Evolutionary conservation across 352 stramenopile genomes (phyloP), one percentile per base, ranked within the genome.

Genomic region (Phytophthora europaea): DNA sequence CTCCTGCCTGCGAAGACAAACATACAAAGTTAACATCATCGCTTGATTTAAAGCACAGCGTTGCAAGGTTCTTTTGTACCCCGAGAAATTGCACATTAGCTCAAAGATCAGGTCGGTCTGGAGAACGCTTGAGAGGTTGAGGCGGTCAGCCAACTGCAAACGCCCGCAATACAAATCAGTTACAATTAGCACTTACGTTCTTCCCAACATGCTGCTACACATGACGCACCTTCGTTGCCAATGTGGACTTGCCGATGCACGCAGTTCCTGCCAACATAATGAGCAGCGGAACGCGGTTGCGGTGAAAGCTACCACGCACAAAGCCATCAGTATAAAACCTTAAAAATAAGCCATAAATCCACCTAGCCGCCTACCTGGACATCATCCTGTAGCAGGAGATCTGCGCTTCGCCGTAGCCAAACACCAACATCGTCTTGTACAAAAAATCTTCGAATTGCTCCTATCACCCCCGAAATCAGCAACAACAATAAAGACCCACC

Each of bases 41-140:
- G 23, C 10, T 6, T 18, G 36, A 45, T 3, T 45, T 26, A 52
- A 45, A 36, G 8, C 47, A 36, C 6, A 15, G 53, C 20, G 2
- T 36, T 22, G n/a, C 50, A 61, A 53, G 9, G 38, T 0, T 15
- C 20, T 34, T 28, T 7, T 36, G 64, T 64, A 97, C 90, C 88
- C 90, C 2, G 90, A 97, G 64, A 97, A 97, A 54, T 97, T 97
- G 75, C 90, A 97, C 90, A 97, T 97, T 53, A 97, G 83, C 73
- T 95, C 90, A 69, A 95, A 95, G 62, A 95, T 97, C 47, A 97
- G 81, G 56, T 97, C 90, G 0, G 88, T 95, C 64, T 97, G 90
- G 20, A 97, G 77, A 6, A 97, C 88, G 31, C 90, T 97, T 34
- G 90, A 97, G 10, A 97, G 73, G 63, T 97, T 97, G 18, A 97